Percentiles rank a stretch among this genome's conserved stretches.
Conservation (phyloP, 2,329 filamentous ascomycete genomes). For the Phialophora verrucosa region DNA sequence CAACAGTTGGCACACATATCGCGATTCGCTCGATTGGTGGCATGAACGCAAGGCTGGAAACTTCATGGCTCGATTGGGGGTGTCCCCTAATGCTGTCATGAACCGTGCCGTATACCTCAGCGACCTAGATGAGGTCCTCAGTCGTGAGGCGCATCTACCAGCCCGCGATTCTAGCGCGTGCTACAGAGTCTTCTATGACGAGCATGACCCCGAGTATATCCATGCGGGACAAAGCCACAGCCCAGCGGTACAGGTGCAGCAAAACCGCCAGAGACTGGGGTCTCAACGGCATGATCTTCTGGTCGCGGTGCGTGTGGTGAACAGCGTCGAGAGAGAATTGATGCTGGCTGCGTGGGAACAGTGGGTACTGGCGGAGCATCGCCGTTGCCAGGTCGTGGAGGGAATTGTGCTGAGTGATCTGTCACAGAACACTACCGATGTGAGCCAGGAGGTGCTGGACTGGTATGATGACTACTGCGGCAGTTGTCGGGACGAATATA, state of each 20-base stretch:
- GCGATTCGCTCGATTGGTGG: constrained; percentile 80
- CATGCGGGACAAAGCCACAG: constrained; percentile 39
- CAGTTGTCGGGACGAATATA: constrained; percentile 56
- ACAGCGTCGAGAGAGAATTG: constrained; percentile 85
- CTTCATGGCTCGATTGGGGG: constrained; percentile 82
- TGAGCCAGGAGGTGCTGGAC: constrained; percentile 40
- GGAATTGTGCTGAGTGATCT: constrained; percentile 49
- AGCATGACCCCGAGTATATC: constrained; percentile 45
- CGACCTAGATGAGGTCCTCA: constrained; percentile 70
- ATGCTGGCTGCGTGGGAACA: constrained; percentile 89
- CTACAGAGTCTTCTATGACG: constrained; percentile 53
- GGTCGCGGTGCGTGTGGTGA: constrained; percentile 87
- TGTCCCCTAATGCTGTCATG: constrained; percentile 79
- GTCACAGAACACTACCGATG: constrained; percentile 39
- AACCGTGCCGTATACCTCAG: constrained; percentile 81
- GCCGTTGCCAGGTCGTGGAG: constrained; percentile 71
- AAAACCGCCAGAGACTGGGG: constrained; percentile 81
- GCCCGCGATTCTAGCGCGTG: constrained; percentile 43
- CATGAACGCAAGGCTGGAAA: constrained; percentile 76
- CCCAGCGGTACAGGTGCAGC: constrained; percentile 62
- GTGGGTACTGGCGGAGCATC: constrained; percentile 81
- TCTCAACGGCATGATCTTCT: constrained; percentile 86
- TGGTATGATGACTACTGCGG: constrained; percentile 68
- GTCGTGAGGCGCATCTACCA: constrained; percentile 41
- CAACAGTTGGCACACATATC: constrained; percentile 77